Percentiles rank a stretch among this genome's conserved stretches.
Conservation (phyloP, 441 rosid species). For the Bruguiera hainesii region DNA sequence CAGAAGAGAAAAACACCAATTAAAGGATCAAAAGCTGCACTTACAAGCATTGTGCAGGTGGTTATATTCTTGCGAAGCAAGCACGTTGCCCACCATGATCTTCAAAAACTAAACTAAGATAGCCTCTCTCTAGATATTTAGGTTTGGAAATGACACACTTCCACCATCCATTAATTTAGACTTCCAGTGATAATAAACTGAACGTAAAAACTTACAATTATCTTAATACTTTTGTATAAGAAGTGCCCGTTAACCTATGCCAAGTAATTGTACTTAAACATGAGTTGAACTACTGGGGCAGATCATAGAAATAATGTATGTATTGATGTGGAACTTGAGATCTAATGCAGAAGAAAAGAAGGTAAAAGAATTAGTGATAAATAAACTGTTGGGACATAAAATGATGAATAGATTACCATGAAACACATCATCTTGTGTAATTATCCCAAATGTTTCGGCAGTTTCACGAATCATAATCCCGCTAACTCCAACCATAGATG, state of each 20-base stretch:
- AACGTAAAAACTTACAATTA: too few species aligned
- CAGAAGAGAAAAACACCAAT: neutral
- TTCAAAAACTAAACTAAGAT: neutral
- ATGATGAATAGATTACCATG: constrained; percentile 31
- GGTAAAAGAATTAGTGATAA: neutral
- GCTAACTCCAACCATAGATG: constrained; percentile 53
- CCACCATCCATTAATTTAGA: too few species aligned
- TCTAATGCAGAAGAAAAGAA: neutral
- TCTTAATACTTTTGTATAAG: too few species aligned
- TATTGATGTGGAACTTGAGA: too few species aligned
- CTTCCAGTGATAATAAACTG: too few species aligned
- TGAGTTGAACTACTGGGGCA: too few species aligned
- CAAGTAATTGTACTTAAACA: too few species aligned
- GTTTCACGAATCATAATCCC: constrained; percentile 92
- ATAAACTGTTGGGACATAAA: neutral
- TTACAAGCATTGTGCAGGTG: neutral
- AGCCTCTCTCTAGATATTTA: neutral
- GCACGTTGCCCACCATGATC: neutral
- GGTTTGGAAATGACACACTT: too few species aligned
- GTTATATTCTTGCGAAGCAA: neutral
- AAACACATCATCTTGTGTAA: constrained; percentile 57
- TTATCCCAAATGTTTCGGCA: constrained; percentile 74
- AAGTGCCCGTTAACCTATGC: too few species aligned
- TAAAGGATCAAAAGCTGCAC: neutral
- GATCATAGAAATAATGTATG: too few species aligned